A percentile compares a stretch with the other conserved stretches of the same genome.
These are phyloP conservation scores for Diplocarpon rosae DNA, from an alignment of 2,329 filamentous ascomycete genomes.

Conservation along the genomic window DNA sequence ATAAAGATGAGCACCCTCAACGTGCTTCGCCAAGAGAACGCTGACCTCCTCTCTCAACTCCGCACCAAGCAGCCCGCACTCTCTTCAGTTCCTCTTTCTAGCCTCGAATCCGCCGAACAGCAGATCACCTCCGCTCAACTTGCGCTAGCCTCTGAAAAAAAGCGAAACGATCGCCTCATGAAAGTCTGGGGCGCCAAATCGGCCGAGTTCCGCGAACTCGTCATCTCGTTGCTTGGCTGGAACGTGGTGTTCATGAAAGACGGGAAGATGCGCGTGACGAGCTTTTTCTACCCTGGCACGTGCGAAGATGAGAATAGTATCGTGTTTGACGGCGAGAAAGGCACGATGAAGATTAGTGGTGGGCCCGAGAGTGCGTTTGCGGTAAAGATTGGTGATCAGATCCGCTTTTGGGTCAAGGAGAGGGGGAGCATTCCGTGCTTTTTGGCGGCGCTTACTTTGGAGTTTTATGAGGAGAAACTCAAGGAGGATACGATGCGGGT, in stretches of 20 bases:
- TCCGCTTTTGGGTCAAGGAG: slow-evolving; percentile 93
- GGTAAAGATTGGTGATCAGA: slow-evolving; percentile 69
- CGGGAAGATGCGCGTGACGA: slow-evolving; percentile 86
- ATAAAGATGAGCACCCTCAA: slow-evolving; percentile 73
- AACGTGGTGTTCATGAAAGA: slow-evolving; percentile 95
- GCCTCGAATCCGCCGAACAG: slow-evolving; percentile 63
- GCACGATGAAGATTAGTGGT: slow-evolving; percentile 95
- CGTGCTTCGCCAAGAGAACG: slow-evolving; percentile 73
- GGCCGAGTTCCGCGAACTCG: slow-evolving; percentile 88
- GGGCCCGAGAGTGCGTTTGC: slow-evolving; percentile 83
- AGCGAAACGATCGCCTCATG: slow-evolving; percentile 74
- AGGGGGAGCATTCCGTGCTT: slow-evolving; percentile 91
- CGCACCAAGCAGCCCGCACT: slow-evolving; percentile 28
- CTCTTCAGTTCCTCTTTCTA: slow-evolving; percentile 57
- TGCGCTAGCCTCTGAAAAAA: slow-evolving; percentile 64
- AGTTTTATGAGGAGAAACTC: slow-evolving; percentile 68
- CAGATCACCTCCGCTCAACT: slow-evolving; percentile 62
- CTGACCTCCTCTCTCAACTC: slow-evolving; percentile 67
- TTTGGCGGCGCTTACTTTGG: slow-evolving; percentile 77
- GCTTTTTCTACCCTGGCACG: slow-evolving; percentile 64
- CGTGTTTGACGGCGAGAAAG: slow-evolving; percentile 85
- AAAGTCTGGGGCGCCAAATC: slow-evolving; percentile 89
- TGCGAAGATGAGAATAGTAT: slow-evolving; percentile 57
- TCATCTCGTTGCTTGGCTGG: slow-evolving; percentile 86
- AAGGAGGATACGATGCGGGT: slow-evolving; percentile 22